Evolutionary conservation across 371 early-diverging fungal genomes (phyloP).

Genomic region (Haplosporangium sp.): DNA sequence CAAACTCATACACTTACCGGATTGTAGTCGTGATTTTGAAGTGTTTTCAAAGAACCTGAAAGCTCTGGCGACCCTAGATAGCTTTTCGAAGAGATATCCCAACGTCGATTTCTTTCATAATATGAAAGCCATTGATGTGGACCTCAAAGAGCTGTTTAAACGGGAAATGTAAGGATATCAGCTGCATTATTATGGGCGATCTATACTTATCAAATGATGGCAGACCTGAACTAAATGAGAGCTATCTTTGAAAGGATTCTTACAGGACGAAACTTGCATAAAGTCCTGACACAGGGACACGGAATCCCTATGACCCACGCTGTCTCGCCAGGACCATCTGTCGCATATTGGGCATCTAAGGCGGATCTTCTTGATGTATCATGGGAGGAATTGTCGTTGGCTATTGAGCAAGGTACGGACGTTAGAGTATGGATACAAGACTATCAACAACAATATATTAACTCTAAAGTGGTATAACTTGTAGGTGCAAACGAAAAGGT

Average conservation of each 20-base stretch:
- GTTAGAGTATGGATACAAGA: not conserved
- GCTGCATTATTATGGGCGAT: not conserved
- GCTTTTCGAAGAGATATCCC: constrained; percentile 63
- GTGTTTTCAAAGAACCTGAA: constrained; percentile 63
- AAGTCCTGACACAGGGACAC: constrained; percentile 65
- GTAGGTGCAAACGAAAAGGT: constrained; percentile 52
- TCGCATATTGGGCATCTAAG: constrained; percentile 67
- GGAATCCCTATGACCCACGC: constrained; percentile 66
- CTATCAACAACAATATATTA: not conserved
- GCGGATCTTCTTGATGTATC: constrained; percentile 43
- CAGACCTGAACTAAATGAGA: not conserved
- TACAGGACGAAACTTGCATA: constrained; percentile 43
- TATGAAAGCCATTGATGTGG: constrained; percentile 57
- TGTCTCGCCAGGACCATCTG: constrained; percentile 65
- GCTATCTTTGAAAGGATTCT: not conserved
- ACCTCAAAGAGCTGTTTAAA: constrained; percentile 56
- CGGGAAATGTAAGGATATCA: constrained; percentile 59
- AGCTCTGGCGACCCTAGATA: constrained; percentile 65
- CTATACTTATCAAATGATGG: not conserved
- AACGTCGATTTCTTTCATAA: constrained; percentile 66
- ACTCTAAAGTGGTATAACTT: not conserved
- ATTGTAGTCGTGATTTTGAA: constrained; percentile 57
- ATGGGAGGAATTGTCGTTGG: constrained; percentile 57
- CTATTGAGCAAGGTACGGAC: constrained; percentile 57
- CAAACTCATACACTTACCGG: constrained; percentile 29